Conservation (phyloP, 148 eudicot species). For the Vaccinium macrocarpon region DNA sequence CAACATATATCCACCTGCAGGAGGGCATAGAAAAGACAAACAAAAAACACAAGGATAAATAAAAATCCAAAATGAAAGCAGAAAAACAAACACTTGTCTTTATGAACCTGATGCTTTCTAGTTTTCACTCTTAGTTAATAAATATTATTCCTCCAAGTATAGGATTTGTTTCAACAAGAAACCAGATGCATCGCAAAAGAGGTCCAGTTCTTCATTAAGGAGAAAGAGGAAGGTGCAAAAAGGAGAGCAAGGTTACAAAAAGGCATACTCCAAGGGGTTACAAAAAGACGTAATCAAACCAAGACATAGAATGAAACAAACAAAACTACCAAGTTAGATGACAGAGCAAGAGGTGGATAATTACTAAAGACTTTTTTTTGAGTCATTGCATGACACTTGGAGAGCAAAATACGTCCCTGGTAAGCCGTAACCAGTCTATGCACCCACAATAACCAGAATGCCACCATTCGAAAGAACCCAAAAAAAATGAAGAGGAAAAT, state of each 20-base stretch:
- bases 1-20: slow-evolving; percentile 97
- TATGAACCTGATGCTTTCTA: not conserved
- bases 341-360: not conserved
- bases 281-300: not conserved
- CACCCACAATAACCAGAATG: not conserved
- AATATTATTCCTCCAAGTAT: not conserved
- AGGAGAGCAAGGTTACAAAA: not conserved
- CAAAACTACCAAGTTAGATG: not conserved
- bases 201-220: not conserved
- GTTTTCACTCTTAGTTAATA: not conserved
- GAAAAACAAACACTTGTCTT: not conserved
- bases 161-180: not conserved
- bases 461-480: not conserved
- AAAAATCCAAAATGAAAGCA: not conserved
- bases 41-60: not conserved
- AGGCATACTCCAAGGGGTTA: not conserved
- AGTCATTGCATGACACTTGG: not conserved
- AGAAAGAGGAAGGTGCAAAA: not conserved
- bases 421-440: not conserved
- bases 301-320: not conserved
- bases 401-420: not conserved
- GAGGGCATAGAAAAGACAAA: not conserved
- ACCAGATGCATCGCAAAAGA: not conserved
- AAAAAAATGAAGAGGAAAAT: not conserved
- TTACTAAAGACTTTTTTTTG: not conserved